phyloP scores from a whole-genome alignment of 768 basidiomycete species.

The Podaxis rugospora region DNA sequence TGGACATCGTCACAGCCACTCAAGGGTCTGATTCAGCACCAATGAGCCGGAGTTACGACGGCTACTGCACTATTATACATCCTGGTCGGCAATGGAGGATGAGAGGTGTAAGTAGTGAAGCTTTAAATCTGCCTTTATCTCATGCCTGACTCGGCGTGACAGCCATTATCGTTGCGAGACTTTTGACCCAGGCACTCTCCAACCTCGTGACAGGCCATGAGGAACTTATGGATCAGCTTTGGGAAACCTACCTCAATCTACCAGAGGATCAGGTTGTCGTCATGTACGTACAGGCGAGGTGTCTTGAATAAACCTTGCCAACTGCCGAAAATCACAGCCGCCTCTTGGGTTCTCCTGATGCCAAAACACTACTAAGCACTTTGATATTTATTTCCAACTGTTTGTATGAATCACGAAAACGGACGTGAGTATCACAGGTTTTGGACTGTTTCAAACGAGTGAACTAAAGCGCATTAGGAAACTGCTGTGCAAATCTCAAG shows the following conservation, averaged over 20 bases:
- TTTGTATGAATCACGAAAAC: constrained; percentile 47
- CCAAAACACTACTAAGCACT: constrained; percentile 53
- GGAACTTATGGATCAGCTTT: constrained; percentile 47
- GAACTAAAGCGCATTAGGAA: constrained; percentile 31
- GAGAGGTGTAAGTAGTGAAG: constrained; percentile 37
- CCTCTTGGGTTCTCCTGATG: constrained; percentile 61
- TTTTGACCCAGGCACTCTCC: constrained; percentile 74
- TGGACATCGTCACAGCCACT: constrained; percentile 7
- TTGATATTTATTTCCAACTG: constrained; percentile 74
- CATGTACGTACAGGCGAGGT: constrained; percentile 43
- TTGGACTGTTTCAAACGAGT: constrained; percentile 7
- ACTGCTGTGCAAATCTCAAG: constrained; percentile 46
- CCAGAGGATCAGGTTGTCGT: constrained; percentile 73
- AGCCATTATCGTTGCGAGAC: constrained; percentile 63
- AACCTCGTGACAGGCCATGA: constrained; percentile 81
- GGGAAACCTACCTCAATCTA: constrained; percentile 60
- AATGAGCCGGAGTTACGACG: constrained; percentile 69
- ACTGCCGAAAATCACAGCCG: constrained; percentile 30
- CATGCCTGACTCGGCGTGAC: background rate
- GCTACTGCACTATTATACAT: constrained; percentile 69
- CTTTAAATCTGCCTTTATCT: background rate
- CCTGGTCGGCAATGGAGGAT: constrained; percentile 69
- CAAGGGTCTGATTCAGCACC: constrained; percentile 36
- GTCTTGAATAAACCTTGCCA: background rate
- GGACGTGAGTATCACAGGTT: constrained; percentile 44